These are phyloP conservation scores for Aspergillus coremiiformis DNA, from an alignment of 495 filamentous ascomycete genomes.

Conservation along the genomic window DNA sequence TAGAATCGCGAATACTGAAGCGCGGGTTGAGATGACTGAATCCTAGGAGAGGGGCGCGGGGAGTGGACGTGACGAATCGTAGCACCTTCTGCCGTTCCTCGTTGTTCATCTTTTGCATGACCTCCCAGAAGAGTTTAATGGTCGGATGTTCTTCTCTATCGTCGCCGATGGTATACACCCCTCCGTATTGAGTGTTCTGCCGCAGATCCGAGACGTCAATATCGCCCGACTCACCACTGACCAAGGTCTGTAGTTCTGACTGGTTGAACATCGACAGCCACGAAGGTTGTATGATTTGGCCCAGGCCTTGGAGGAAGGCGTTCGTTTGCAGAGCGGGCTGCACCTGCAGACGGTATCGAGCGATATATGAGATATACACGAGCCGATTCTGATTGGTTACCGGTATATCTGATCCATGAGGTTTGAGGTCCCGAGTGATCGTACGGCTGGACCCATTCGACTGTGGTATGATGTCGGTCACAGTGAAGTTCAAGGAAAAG, in stretches of 20 bases:
- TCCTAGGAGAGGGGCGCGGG: slow-evolving; percentile 82
- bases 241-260: slow-evolving; percentile 81
- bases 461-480: slow-evolving; percentile 66
- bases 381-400: slow-evolving; percentile 90
- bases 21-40: slow-evolving; percentile 78
- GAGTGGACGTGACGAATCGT: slow-evolving; percentile 92
- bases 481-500: slow-evolving; percentile 82
- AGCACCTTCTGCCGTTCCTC: slow-evolving; percentile 75
- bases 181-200: slow-evolving; percentile 79
- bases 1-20: slow-evolving; percentile 87
- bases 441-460: slow-evolving; percentile 37
- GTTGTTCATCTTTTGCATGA: slow-evolving; percentile 68
- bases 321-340: slow-evolving; percentile 73
- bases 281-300: slow-evolving; percentile 77
- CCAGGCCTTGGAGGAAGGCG: slow-evolving; percentile 79
- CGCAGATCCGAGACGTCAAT: slow-evolving; percentile 85
- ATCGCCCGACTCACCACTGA: slow-evolving; percentile 75
- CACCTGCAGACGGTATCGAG: slow-evolving; percentile 71
- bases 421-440: slow-evolving; percentile 65
- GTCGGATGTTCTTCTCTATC: slow-evolving; percentile 80
- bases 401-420: slow-evolving; percentile 63
- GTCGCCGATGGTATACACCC: slow-evolving; percentile 79
- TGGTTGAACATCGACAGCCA: slow-evolving; percentile 99
- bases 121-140: slow-evolving; percentile 84
- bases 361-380: slow-evolving; percentile 89